Percentiles rank a stretch among this genome's conserved stretches.
These are phyloP conservation scores for Debaryomycetaceae sp. DNA, from an alignment of 1,139 yeast species.

Conservation along the genomic window DNA sequence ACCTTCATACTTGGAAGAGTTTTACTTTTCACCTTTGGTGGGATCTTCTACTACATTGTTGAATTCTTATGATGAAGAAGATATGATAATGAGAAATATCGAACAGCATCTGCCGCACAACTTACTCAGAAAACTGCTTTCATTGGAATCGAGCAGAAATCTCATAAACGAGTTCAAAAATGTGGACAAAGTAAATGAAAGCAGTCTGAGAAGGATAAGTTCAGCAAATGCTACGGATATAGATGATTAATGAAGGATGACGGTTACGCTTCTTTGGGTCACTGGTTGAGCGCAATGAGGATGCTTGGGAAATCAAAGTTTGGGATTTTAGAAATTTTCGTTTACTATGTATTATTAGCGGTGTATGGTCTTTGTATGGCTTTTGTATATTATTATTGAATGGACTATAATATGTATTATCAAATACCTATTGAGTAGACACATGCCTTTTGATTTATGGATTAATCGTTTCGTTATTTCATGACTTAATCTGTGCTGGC, in stretches of 20 bases:
- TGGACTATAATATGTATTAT: slow-evolving; percentile 2
- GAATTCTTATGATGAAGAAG: slow-evolving; percentile 54
- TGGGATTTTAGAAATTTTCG: neutral
- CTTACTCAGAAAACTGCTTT: slow-evolving; percentile 16
- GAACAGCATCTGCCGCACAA: slow-evolving; percentile 15
- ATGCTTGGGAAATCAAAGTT: neutral
- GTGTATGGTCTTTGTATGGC: slow-evolving; percentile 4
- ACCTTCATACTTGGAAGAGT: slow-evolving; percentile 65
- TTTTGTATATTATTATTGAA: slow-evolving; percentile 2
- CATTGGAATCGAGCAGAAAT: slow-evolving; percentile 15
- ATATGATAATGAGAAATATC: slow-evolving; percentile 46
- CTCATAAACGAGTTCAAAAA: slow-evolving; percentile 19
- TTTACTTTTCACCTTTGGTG: slow-evolving; percentile 56
- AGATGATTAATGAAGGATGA: neutral
- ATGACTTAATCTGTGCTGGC: slow-evolving; percentile 65
- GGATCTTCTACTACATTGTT: slow-evolving; percentile 29
- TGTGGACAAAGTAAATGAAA: slow-evolving; percentile 5
- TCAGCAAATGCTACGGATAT: neutral
- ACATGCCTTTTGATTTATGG: neutral
- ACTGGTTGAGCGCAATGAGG: neutral
- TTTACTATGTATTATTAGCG: slow-evolving; percentile 1
- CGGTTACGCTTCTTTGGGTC: neutral
- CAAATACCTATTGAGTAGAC: neutral
- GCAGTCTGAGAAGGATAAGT: neutral
- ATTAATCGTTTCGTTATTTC: neutral